Percentiles rank a stretch among this genome's conserved stretches.
Conservation (phyloP, 1,139 yeast species). For the Magnusiomyces starmeri region DNA sequence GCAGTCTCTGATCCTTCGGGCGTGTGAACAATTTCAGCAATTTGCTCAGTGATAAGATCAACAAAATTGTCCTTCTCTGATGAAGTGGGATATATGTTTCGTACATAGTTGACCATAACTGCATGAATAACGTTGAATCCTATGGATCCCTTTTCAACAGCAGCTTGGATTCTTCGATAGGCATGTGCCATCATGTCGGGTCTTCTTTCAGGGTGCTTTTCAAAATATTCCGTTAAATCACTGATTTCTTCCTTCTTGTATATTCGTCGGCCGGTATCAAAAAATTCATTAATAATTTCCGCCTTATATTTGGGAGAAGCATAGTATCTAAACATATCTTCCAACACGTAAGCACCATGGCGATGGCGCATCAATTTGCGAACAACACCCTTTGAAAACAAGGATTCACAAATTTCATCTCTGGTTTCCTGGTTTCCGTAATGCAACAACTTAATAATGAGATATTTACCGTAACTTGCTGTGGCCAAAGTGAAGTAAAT, state of each 20-base stretch:
- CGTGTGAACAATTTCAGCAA: slow-evolving; percentile 93
- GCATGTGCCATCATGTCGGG: slow-evolving; percentile 69
- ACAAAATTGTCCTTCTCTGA: slow-evolving; percentile 76
- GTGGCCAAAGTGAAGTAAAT: slow-evolving; percentile 78
- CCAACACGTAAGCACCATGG: slow-evolving; percentile 98
- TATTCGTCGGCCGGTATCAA: slow-evolving; percentile 46
- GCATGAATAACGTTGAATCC: slow-evolving; percentile 96
- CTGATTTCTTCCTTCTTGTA: slow-evolving; percentile 43
- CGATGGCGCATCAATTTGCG: slow-evolving; percentile 92
- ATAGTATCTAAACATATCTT: slow-evolving; percentile 82
- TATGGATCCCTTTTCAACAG: slow-evolving; percentile 91
- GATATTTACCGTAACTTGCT: slow-evolving; percentile 86
- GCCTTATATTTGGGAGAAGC: slow-evolving; percentile 76
- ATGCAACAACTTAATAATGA: slow-evolving; percentile 80
- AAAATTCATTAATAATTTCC: slow-evolving; percentile 90
- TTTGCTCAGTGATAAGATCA: slow-evolving; percentile 76
- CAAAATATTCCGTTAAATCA: slow-evolving; percentile 59
- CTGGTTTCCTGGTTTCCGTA: slow-evolving; percentile 83
- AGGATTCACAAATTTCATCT: slow-evolving; percentile 65
- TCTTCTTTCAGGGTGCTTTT: slow-evolving; percentile 74
- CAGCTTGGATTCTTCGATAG: slow-evolving; percentile 75
- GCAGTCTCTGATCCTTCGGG: slow-evolving; percentile 93
- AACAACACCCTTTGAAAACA: slow-evolving; percentile 65
- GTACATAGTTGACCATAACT: slow-evolving; percentile 83
- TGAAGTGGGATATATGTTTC: slow-evolving; percentile 48